Base-by-base conservation (phyloP, 129 eudicot species). In the Dittrichia graveolens region DNA sequence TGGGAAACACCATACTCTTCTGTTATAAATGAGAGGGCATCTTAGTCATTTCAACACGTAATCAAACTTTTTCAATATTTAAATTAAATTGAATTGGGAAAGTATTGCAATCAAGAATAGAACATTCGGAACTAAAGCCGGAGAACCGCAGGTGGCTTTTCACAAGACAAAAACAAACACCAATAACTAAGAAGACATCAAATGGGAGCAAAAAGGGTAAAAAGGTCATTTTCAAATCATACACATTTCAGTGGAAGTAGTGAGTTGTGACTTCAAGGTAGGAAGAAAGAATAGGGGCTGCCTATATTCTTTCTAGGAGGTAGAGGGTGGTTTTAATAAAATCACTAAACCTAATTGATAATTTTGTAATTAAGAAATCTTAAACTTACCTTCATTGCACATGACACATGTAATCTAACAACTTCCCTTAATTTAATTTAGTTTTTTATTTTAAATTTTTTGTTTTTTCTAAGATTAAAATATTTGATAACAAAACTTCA, bases 371-470 rank as follows among this genome's bases (percentile, higher is more conserved):
- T 61, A 60, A 56, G 61, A 39, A 53, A 55, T 57, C 72, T 71
- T 71, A 49, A 24, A 61, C 75, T 59, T 58, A 19, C 75, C 58
- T 77, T 69, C 53, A 41, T 59, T 77, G 71, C 71, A 77, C 80
- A 65, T 75, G 79, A 34, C 74, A 76, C 79, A 76, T 76, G 68
- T 76, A 66, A 76, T 76, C 61, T 76, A 75, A 66, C 74, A 75
- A 67, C 73, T 65, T 34, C 2, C 31, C 66, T 66, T 69, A 62
- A 39, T 41, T 71, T 42, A 62, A 62, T 35, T 35, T 15, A 73
- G 42, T 59, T 60, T 13, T 55, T 54, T 19, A 31, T 41, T 37
- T 12, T 48, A 69, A 38, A 40, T 59, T 43, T 40, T 47, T 76
- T 58, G 69, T 54, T 44, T 68, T 68, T 67, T 48, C 7, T 6